Percentiles rank a stretch among this genome's conserved stretches.
Conservation (phyloP, 1,284 basidiomycete species). For the Ganoderma boninense region DNA sequence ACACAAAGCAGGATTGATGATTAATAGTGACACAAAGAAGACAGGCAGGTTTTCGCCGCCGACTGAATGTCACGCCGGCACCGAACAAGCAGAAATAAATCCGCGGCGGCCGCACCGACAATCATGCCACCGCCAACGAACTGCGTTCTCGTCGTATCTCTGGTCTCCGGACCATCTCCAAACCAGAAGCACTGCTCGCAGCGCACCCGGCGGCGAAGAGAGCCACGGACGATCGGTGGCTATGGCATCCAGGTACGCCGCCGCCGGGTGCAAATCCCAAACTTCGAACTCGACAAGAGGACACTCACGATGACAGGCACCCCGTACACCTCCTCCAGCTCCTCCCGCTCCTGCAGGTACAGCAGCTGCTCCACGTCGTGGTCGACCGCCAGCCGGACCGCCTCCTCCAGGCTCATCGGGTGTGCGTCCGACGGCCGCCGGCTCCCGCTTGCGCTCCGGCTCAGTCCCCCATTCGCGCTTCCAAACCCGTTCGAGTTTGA, state of each 20-base stretch:
- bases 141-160: neutral
- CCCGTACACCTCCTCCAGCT: constrained; percentile 79
- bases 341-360: constrained; percentile 68
- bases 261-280: neutral
- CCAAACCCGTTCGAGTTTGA: constrained; percentile 13
- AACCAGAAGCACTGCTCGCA: neutral
- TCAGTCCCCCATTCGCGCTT: constrained; percentile 15
- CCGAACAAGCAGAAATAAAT: neutral
- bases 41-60: neutral
- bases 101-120: neutral
- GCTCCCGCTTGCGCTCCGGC: constrained; percentile 7
- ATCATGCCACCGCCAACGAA: neutral
- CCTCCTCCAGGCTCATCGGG: constrained; percentile 37
- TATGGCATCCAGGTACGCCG: neutral
- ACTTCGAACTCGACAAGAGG: neutral
- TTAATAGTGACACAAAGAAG: neutral
- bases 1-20: neutral
- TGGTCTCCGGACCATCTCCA: neutral
- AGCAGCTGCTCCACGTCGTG: constrained; percentile 70
- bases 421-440: constrained; percentile 2
- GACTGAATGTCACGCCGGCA: neutral
- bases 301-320: constrained; percentile 70
- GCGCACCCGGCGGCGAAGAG: neutral
- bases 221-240: neutral
- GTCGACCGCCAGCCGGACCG: constrained; percentile 54